A percentile compares a stretch with the other conserved stretches of the same genome.
These are phyloP conservation scores for Claviceps fusiformis DNA, from an alignment of 2,329 filamentous ascomycete genomes.

Conservation along the genomic window DNA sequence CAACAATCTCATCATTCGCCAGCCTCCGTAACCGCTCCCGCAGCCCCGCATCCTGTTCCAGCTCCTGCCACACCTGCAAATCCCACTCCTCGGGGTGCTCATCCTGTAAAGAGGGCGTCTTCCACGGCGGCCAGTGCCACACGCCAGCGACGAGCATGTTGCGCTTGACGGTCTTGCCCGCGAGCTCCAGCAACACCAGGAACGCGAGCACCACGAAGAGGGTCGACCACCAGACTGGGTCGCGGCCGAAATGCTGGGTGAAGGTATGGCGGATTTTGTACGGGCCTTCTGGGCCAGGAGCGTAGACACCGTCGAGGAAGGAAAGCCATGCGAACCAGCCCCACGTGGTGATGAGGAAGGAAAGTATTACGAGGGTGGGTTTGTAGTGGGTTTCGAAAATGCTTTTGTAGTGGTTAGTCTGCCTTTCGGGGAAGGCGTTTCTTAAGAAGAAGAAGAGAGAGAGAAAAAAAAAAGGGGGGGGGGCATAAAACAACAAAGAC, in stretches of 20 bases:
- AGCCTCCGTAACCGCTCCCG: constrained; percentile 27
- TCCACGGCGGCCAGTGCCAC: constrained; percentile 35
- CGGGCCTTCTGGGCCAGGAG: constrained; percentile 27
- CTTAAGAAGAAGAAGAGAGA: background rate
- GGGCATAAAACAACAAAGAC: background rate
- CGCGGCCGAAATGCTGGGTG: constrained; percentile 50
- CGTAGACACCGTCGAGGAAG: constrained; percentile 54
- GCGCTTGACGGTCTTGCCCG: constrained; percentile 36
- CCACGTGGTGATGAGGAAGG: constrained; percentile 42
- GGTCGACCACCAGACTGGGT: constrained; percentile 61
- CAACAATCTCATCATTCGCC: constrained; percentile 20
- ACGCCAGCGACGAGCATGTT: constrained; percentile 30
- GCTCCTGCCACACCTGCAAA: constrained; percentile 43
- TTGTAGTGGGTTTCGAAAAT: constrained; percentile 70
- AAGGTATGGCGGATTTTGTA: constrained; percentile 62
- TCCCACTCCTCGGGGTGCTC: constrained; percentile 36
- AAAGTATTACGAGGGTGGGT: constrained; percentile 45
- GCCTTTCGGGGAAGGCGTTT: background rate
- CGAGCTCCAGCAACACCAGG: constrained; percentile 52
- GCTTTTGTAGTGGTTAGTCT: constrained; percentile 14
- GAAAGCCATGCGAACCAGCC: constrained; percentile 67
- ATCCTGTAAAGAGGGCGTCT: constrained; percentile 13
- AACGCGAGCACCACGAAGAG: constrained; percentile 49
- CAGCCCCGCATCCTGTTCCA: constrained; percentile 37
- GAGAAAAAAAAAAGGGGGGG: background rate